These are phyloP conservation scores for Purpureocillium lavendulum DNA, from an alignment of 2,329 filamentous ascomycete genomes.

Conservation along the genomic window DNA sequence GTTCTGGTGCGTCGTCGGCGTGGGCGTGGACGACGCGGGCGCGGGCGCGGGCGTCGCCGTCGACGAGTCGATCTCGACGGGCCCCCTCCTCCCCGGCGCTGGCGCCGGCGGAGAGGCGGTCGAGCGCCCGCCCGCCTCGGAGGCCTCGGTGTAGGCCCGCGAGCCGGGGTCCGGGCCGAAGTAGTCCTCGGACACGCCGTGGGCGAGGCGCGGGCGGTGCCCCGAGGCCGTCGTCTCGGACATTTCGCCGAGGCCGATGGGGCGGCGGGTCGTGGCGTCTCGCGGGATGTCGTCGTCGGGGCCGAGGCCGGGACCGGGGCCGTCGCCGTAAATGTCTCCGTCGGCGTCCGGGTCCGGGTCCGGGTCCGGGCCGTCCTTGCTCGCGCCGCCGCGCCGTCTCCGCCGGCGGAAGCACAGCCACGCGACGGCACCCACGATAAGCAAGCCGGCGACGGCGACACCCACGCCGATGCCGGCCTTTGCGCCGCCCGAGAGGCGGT, in stretches of 20 bases:
- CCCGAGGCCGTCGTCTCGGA: constrained; percentile 23
- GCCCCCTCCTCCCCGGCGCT: constrained; percentile 32
- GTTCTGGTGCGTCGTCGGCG: constrained; percentile 5
- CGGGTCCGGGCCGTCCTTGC: too few relatives aligned
- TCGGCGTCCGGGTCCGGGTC: too few relatives aligned
- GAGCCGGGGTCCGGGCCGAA: constrained; percentile 32
- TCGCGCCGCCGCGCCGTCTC: constrained; percentile 14
- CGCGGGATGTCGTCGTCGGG: too few relatives aligned
- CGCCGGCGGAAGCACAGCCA: constrained; percentile 39
- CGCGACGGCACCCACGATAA: constrained; percentile 29
- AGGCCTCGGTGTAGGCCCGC: constrained; percentile 37
- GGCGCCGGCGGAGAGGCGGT: constrained; percentile 2
- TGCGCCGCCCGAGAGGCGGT: constrained; percentile 36
- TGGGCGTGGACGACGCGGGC: neutral
- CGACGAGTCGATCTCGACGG: constrained; percentile 45
- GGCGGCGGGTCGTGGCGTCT: constrained; percentile 4
- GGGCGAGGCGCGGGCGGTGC: constrained; percentile 15
- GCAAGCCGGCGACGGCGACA: constrained; percentile 32
- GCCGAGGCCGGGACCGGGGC: too few relatives aligned
- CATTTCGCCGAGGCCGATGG: constrained; percentile 14
- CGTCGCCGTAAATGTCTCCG: too few relatives aligned
- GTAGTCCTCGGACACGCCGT: constrained; percentile 30
- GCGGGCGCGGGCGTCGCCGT: neutral
- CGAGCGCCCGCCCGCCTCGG: constrained; percentile 11
- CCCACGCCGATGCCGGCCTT: constrained; percentile 51